A percentile compares a stretch with the other conserved stretches of the same genome.
Conservation (phyloP, 2,329 filamentous ascomycete species). For the Tetracladium maxilliforme region DNA sequence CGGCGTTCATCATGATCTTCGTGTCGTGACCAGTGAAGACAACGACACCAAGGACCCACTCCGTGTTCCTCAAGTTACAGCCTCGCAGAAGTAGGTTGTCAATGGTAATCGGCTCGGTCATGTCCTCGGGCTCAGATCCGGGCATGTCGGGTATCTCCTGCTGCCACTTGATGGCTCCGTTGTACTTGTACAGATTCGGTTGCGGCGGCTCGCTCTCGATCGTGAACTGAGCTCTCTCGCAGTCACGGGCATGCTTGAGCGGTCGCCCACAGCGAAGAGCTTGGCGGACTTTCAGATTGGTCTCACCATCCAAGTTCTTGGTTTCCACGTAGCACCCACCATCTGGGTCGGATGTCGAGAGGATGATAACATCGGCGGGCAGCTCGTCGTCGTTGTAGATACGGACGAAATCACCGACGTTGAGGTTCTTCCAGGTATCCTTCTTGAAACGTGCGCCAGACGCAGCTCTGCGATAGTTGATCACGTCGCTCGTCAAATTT, state of each 20-base stretch:
- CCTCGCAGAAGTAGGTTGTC: constrained; percentile 92
- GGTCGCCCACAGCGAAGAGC: constrained; percentile 73
- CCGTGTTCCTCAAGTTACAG: constrained; percentile 86
- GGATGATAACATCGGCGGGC: constrained; percentile 81
- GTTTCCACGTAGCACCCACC: constrained; percentile 96
- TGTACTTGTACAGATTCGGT: constrained; percentile 91
- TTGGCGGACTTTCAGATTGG: constrained; percentile 89
- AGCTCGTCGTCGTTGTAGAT: constrained; percentile 94
- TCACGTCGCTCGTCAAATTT: constrained; percentile 23
- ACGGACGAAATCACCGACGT: constrained; percentile 91
- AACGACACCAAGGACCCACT: constrained; percentile 88
- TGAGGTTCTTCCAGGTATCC: constrained; percentile 88
- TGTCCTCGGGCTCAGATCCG: constrained; percentile 50
- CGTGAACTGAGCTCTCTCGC: constrained; percentile 73
- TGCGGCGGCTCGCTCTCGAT: constrained; percentile 88
- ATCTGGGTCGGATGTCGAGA: constrained; percentile 86
- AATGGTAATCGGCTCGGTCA: constrained; percentile 87
- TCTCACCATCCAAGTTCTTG: constrained; percentile 95
- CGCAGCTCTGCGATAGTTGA: constrained; percentile 54
- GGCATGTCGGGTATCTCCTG: constrained; percentile 53
- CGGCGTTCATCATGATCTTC: constrained; percentile 98
- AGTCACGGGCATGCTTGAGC: constrained; percentile 81
- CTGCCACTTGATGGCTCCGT: constrained; percentile 74
- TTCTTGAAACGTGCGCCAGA: constrained; percentile 76
- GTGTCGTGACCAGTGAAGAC: constrained; percentile 92